Evolutionary conservation across 257 asterid species (phyloP).

Genomic region (Salvia hispanica): DNA sequence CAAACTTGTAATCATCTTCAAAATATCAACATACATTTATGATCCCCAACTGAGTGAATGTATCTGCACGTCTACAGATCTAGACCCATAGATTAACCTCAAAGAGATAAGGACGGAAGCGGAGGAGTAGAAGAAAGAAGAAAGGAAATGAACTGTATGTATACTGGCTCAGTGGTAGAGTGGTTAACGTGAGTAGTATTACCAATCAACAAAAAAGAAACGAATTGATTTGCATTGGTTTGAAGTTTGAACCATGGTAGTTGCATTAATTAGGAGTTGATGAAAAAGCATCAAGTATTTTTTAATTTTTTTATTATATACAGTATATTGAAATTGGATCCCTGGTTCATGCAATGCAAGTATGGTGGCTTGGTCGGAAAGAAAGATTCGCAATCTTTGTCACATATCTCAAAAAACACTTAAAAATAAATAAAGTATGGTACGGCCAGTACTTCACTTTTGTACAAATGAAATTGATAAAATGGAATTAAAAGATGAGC

Average conservation of each 20-base stretch:
- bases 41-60: background rate
- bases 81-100: too few relatives aligned
- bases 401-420: slow-evolving; percentile 43
- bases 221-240: background rate
- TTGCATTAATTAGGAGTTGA: background rate
- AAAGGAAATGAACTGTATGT: too few relatives aligned
- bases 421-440: slow-evolving; percentile 38
- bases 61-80: background rate
- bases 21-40: background rate
- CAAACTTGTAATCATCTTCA: background rate
- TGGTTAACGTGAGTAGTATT: too few relatives aligned
- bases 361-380: slow-evolving; percentile 38
- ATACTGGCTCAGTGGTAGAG: too few relatives aligned
- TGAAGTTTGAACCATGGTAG: background rate
- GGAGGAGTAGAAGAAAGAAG: too few relatives aligned
- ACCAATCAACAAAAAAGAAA: background rate
- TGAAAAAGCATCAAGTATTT: background rate
- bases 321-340: too few relatives aligned
- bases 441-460: slow-evolving; percentile 55
- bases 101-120: too few relatives aligned
- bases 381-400: slow-evolving; percentile 31
- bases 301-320: too few relatives aligned
- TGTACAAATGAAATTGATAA: slow-evolving; percentile 28
- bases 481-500: background rate
- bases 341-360: slow-evolving; percentile 29